These are phyloP conservation scores for Filobasidium wieringae DNA, from an alignment of 768 basidiomycete genomes.

Conservation along the genomic window DNA sequence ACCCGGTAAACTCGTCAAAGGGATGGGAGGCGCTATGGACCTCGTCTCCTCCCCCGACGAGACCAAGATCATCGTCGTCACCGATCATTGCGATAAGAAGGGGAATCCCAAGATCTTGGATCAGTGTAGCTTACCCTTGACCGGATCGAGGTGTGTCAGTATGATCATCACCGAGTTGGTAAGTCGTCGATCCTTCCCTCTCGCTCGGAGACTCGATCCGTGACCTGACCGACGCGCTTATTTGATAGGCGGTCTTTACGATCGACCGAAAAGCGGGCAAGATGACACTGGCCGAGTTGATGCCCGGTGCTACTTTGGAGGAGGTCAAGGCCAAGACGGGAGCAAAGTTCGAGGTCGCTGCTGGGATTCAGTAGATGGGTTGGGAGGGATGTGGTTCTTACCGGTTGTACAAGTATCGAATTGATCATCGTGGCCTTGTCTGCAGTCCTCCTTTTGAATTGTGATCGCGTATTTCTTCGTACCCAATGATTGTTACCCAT, in stretches of 20 bases:
- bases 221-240: background rate
- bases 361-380: conserved; percentile 5
- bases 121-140: conserved; percentile 69
- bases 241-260: conserved; percentile 51
- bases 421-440: too few species aligned
- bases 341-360: conserved; percentile 51
- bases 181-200: background rate
- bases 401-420: too few species aligned
- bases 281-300: conserved; percentile 64
- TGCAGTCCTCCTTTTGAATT: too few species aligned
- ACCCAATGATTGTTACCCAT: too few species aligned
- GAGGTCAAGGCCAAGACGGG: conserved; percentile 82
- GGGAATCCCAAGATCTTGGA: conserved; percentile 78
- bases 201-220: background rate
- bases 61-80: conserved; percentile 72
- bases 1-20: conserved; percentile 55
- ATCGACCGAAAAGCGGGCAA: conserved; percentile 63
- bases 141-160: conserved; percentile 75
- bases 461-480: too few species aligned
- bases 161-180: conserved; percentile 78
- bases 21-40: conserved; percentile 88
- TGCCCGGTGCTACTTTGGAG: conserved; percentile 66
- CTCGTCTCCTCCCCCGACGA: conserved; percentile 87
- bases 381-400: background rate
- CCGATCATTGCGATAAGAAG: conserved; percentile 83